Percentiles rank a stretch among this genome's conserved stretches.
Evolutionary conservation across 306 rosid species (phyloP).

Genomic region (Rubus parviflorus): DNA sequence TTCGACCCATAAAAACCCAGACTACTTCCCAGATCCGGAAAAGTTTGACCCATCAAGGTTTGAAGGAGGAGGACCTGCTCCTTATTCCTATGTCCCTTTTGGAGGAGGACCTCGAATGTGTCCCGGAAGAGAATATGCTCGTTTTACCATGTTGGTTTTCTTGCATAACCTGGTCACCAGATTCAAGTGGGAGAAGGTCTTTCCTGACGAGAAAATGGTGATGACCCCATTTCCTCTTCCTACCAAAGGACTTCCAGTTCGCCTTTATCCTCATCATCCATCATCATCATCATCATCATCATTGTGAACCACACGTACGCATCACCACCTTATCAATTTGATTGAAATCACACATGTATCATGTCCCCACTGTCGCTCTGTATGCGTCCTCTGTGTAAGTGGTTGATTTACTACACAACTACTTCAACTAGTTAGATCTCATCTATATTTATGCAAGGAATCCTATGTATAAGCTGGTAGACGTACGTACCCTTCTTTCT

Average conservation of each 20-base stretch:
- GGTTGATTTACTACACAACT: no score
- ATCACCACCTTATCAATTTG: no score
- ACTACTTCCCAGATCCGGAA: constrained; percentile 23
- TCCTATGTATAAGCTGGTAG: no score
- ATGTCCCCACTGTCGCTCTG: no score
- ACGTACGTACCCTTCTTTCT: no score
- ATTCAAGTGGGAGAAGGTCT: constrained; percentile 12
- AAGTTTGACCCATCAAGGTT: constrained; percentile 29
- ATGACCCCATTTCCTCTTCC: not conserved
- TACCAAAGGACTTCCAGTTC: not conserved
- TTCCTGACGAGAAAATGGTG: not conserved
- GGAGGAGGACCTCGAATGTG: constrained; percentile 32
- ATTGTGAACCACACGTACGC: no score
- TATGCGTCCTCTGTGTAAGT: no score
- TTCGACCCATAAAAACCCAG: constrained; percentile 8
- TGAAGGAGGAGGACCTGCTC: constrained; percentile 19
- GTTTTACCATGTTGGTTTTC: constrained; percentile 16
- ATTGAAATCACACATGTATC: no score
- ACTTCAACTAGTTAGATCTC: no score
- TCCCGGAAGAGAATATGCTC: constrained; percentile 22
- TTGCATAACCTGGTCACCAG: constrained; percentile 20
- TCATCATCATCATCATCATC: not conserved
- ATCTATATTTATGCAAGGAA: no score
- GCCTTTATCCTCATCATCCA: not conserved
- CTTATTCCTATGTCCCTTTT: constrained; percentile 21